Base-by-base conservation (phyloP, 495 filamentous ascomycete species). In the Podospora pseudopauciseta region DNA sequence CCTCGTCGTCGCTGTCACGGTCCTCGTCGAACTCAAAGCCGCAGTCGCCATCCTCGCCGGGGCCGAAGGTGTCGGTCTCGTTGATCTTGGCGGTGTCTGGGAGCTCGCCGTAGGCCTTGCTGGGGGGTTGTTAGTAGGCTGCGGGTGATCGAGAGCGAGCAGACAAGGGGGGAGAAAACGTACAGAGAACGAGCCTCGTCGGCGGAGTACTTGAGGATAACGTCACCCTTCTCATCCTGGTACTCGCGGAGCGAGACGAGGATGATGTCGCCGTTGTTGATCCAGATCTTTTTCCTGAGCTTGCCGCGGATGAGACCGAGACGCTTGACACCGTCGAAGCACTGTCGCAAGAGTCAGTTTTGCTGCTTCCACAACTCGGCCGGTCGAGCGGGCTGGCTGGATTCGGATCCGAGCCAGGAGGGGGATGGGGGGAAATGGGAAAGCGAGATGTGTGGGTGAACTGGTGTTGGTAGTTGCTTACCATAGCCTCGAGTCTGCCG, bases 201-300 rank as follows among this genome's bases (percentile, higher is more conserved):
- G 81, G 95, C 93, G 60, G 88, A 91, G 86, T 99, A 99, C 85
- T 99, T 99, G 80, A 97, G 89, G 83, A 99, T 97, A 59, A 99
- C 95, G 78, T 99, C 95, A 72, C 93, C 95, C 85, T 99, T 99
- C 81, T 96, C 92, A 80, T 97, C 95, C 79, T 99, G 95, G 82
- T 97, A 99, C 81, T 98, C 96, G 73, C 95, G 93, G 53, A 99
- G 91, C 6, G 91, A 95, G 60, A 99, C 88, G 18, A 99, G 88
- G 79, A 99, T 97, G 80, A 99, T 98, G 76, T 99, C 95, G 80
- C 95, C 94, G 82, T 96, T 92, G 85, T 97, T 98, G 87, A 97
- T 98, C 92, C 92, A 96, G 77, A 88, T 86, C 85, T 99, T 99
- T 87, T 99, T 99, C 74, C 96, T 89, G 65, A 99, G 89, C 81